Conservation (phyloP, 2,329 filamentous ascomycete genomes). For the Clathrospora elynae region DNA sequence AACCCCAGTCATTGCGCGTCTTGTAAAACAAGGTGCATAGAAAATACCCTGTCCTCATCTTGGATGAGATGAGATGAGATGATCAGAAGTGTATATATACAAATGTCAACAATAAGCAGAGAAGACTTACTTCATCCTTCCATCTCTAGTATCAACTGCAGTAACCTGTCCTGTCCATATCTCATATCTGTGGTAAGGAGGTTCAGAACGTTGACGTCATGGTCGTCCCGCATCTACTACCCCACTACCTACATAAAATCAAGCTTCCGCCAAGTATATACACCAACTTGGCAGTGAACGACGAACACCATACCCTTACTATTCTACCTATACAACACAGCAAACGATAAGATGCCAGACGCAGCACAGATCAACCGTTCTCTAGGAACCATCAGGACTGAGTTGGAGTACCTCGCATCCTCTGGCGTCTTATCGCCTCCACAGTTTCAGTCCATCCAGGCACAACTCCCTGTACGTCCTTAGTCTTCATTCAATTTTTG, state of each 20-base stretch:
- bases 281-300: constrained; percentile 11
- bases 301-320: not conserved
- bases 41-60: constrained; percentile 24
- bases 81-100: constrained; percentile 20
- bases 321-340: not conserved
- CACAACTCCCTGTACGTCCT: constrained; percentile 23
- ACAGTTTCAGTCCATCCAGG: constrained; percentile 25
- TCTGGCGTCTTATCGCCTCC: constrained; percentile 22
- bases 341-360: constrained; percentile 15
- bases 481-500: not conserved
- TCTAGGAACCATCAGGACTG: constrained; percentile 20
- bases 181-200: not conserved
- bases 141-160: not conserved
- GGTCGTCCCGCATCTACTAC: not conserved
- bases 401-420: constrained; percentile 25
- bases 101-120: no score
- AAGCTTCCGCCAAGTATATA: constrained; percentile 4
- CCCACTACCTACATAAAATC: no score
- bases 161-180: not conserved
- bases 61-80: constrained; percentile 10
- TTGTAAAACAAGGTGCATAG: constrained; percentile 14
- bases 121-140: no score
- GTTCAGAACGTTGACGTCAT: constrained; percentile 7
- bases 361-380: constrained; percentile 24
- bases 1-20: constrained; percentile 15